Evolutionary conservation across 2,329 filamentous ascomycete species (phyloP), one percentile per base, ranked within the genome.

Genomic region (Talaromyces sp.): DNA sequence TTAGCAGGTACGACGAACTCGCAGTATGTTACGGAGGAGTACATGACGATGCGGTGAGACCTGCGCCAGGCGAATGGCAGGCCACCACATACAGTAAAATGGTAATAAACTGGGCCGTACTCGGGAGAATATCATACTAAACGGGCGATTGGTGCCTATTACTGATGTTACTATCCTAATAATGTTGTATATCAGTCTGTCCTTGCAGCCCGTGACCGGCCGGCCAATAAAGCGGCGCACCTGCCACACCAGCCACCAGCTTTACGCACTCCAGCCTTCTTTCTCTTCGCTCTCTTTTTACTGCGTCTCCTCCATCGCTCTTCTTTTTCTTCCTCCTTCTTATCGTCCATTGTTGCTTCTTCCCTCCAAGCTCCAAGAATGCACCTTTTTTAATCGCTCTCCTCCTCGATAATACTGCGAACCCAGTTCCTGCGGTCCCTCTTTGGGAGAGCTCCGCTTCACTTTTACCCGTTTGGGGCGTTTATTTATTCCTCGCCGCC

Each of bases 201-300:
- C 36, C 44, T 47, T 47, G 44, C 44, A 47, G 44, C 10, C 23
- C n/a, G 36, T 23, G 33, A 27, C 33, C 14, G 30, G n/a, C 27
- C 55, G 16, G 23, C 36, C 28, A 31, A n/a, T 27, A 23, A 18
- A 27, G 44, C n/a, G 16, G n/a, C 42, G 7, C 27, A n/a, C 42
- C 55, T 30, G 55, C 28, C 27, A 16, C 12, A 58, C 60, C 60
- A 62, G 60, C 60, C 60, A 62, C 60, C 60, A 62, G 56, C 56
- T 62, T 62, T 58, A 62, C 52, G 33, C 68, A 70, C 71, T 69
- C 70, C 71, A 63, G 64, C 61, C 66, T 70, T 67, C 65, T 64
- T 52, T 50, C 50, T 62, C 59, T 63, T 65, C 59, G 28, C 59
- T 42, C 52, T 57, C 40, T 59, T 52, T 30, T 36, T 27, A 47